A percentile compares a stretch with the other conserved stretches of the same genome.
These are phyloP conservation scores for Kuraishia cidri DNA, from an alignment of 805 yeast species.

Conservation along the genomic window DNA sequence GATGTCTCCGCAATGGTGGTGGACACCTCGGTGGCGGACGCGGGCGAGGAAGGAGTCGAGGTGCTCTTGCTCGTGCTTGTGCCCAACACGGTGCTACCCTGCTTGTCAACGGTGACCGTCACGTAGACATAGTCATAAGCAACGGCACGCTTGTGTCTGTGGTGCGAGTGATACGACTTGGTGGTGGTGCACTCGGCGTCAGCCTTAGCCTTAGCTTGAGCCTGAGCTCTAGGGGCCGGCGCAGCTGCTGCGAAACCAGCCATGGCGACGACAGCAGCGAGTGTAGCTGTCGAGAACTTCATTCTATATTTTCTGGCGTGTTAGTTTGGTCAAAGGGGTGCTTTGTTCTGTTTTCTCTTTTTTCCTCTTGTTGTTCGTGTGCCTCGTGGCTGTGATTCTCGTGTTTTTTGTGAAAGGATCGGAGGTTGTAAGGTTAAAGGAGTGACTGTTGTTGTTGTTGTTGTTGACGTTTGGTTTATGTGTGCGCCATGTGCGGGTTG, in stretches of 20 bases:
- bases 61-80: slow-evolving; percentile 7
- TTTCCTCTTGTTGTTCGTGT: too few relatives aligned
- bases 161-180: slow-evolving; percentile 42
- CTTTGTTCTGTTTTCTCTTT: too few relatives aligned
- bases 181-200: slow-evolving; percentile 24
- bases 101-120: slow-evolving; percentile 41
- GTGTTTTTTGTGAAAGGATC: too few relatives aligned
- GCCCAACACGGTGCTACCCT: slow-evolving; percentile 30
- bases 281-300: too few relatives aligned
- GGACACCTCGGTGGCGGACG: slow-evolving; percentile 8
- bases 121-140: slow-evolving; percentile 38
- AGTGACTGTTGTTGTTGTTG: too few relatives aligned
- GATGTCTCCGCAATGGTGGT: slow-evolving; percentile 4
- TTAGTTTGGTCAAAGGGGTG: too few relatives aligned
- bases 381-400: too few relatives aligned
- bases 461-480: too few relatives aligned
- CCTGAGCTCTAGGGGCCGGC: slow-evolving; percentile 19
- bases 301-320: too few relatives aligned
- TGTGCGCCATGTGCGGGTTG: too few relatives aligned
- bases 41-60: slow-evolving; percentile 12
- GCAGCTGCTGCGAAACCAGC: slow-evolving; percentile 16
- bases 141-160: slow-evolving; percentile 50
- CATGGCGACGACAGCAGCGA: slow-evolving; percentile 16
- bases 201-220: slow-evolving; percentile 27
- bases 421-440: too few relatives aligned